Evolutionary conservation across 352 stramenopile genomes (phyloP).

Genomic region (Phytophthora fragariaefolia): DNA sequence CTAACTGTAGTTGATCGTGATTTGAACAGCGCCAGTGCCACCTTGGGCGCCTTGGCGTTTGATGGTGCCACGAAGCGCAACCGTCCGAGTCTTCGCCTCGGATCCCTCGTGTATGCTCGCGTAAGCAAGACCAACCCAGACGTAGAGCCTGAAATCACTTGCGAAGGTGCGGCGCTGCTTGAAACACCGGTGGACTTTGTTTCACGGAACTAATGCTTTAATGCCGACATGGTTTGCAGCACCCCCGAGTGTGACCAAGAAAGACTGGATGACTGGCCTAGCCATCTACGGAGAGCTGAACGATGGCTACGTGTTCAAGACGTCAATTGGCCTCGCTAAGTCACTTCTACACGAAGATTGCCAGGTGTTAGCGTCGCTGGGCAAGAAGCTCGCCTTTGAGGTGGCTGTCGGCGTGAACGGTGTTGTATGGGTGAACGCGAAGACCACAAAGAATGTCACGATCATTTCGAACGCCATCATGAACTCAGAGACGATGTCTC

Average conservation of each 20-base stretch:
- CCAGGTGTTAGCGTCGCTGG: slow-evolving; percentile 87
- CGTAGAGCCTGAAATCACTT: slow-evolving; percentile 96
- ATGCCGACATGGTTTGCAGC: slow-evolving; percentile 53
- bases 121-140: slow-evolving; percentile 88
- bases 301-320: slow-evolving; percentile 92
- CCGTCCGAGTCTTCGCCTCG: slow-evolving; percentile 92
- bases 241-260: slow-evolving; percentile 87
- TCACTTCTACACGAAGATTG: slow-evolving; percentile 75
- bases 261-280: slow-evolving; percentile 99
- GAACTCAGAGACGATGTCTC: slow-evolving; percentile 89
- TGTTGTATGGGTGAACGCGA: slow-evolving; percentile 95
- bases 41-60: slow-evolving; percentile 89
- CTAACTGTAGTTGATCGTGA: slow-evolving; percentile 1
- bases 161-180: slow-evolving; percentile 88
- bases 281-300: slow-evolving; percentile 96
- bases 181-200: not conserved
- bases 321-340: slow-evolving; percentile 80
- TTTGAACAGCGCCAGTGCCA: slow-evolving; percentile 62
- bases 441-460: slow-evolving; percentile 81
- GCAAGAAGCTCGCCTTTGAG: slow-evolving; percentile 92
- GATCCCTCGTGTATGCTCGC: slow-evolving; percentile 95
- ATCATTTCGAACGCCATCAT: slow-evolving; percentile 90
- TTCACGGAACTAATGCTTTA: not conserved
- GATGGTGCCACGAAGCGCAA: slow-evolving; percentile 98
- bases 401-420: slow-evolving; percentile 96